Evolutionary conservation across 371 early-diverging fungal species (phyloP).

Genomic region (Mortierella polycephala): DNA sequence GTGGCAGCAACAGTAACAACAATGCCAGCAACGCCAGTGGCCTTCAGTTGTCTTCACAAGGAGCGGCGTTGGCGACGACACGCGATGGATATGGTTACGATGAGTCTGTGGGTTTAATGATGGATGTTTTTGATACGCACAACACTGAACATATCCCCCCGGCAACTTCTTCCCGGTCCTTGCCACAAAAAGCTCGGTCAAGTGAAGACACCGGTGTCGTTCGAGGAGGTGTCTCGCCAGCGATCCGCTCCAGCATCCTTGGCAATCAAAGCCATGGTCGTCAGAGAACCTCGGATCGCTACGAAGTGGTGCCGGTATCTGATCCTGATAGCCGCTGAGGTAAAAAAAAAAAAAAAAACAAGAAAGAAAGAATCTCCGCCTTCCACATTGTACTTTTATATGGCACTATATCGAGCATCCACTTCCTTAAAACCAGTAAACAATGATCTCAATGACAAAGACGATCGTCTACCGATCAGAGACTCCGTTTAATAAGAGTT

Average conservation of each 20-base stretch:
- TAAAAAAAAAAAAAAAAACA: background rate
- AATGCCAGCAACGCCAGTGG: background rate
- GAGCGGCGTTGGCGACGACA: slow-evolving; percentile 16
- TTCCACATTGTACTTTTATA: background rate
- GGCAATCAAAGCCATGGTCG: slow-evolving; percentile 37
- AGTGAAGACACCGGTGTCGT: slow-evolving; percentile 25
- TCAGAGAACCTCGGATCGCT: slow-evolving; percentile 48
- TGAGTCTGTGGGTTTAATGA: slow-evolving; percentile 39
- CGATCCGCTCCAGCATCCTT: slow-evolving; percentile 27
- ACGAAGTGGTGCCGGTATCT: slow-evolving; percentile 23
- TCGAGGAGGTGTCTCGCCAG: slow-evolving; percentile 20
- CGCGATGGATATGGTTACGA: slow-evolving; percentile 19
- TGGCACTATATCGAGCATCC: background rate
- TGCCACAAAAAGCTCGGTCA: slow-evolving; percentile 37
- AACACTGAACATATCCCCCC: background rate
- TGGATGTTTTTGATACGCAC: slow-evolving; percentile 25
- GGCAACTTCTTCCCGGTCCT: slow-evolving; percentile 8
- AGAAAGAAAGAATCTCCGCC: background rate
- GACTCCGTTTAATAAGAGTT: too few species aligned
- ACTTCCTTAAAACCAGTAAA: too few species aligned
- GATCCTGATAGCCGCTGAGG: slow-evolving; percentile 17
- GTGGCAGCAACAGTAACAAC: slow-evolving; percentile 16
- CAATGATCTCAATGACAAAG: too few species aligned
- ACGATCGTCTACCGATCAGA: too few species aligned
- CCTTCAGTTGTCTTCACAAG: slow-evolving; percentile 11